Percentiles rank a stretch among this genome's conserved stretches.
phyloP scores from a whole-genome alignment of 2,329 filamentous ascomycete genomes.

The Arthrobotrys pseudoclavata region DNA sequence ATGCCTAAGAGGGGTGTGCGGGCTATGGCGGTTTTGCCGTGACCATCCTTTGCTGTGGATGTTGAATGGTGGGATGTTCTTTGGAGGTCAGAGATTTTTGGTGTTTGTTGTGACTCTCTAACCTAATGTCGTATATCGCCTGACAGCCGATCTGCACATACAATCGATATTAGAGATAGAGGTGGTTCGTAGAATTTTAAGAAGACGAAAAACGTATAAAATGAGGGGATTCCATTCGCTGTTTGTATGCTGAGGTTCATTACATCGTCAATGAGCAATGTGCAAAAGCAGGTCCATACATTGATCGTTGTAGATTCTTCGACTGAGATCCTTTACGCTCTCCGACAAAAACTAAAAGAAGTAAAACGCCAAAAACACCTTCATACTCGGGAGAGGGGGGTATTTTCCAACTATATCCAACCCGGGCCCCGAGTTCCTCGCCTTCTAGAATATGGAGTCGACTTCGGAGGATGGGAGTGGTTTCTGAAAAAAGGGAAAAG shows the following conservation, averaged over 20 bases:
- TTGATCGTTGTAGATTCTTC: background rate
- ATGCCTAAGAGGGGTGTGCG: constrained; percentile 22
- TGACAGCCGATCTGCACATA: background rate
- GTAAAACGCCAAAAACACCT: constrained; percentile 57
- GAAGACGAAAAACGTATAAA: background rate
- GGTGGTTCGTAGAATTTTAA: background rate
- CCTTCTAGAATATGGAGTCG: background rate
- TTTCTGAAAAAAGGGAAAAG: background rate
- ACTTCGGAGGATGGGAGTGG: background rate
- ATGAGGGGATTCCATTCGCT: constrained; percentile 34
- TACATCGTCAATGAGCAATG: constrained; percentile 51
- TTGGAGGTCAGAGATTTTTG: constrained; percentile 35
- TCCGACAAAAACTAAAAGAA: constrained; percentile 9
- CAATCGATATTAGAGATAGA: background rate
- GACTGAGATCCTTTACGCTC: background rate
- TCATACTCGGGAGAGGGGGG: background rate
- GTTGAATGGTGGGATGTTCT: background rate
- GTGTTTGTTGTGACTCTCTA: background rate
- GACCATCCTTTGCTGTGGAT: constrained; percentile 29
- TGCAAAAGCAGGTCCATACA: background rate
- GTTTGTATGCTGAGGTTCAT: constrained; percentile 51
- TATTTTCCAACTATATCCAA: constrained; percentile 28
- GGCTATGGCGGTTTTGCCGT: constrained; percentile 39
- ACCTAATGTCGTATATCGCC: background rate
- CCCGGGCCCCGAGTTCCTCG: background rate